Evolutionary conservation across 2,329 filamentous ascomycete species (phyloP), one percentile per base, ranked within the genome.

Genomic region (Teratosphaeria destructans): DNA sequence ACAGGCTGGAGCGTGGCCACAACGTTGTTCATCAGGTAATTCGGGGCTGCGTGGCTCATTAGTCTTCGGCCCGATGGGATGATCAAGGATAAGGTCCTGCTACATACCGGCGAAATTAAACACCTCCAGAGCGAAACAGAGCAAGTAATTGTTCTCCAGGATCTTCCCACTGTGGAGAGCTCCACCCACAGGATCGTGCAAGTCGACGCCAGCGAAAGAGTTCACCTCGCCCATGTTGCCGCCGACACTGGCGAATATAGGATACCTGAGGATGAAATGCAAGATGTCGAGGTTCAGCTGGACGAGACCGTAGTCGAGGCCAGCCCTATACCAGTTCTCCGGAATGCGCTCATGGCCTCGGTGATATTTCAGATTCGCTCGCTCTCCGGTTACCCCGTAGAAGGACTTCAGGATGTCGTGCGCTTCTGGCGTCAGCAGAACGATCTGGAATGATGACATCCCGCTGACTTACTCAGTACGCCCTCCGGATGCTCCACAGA

Each of bases 101-200:
- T 14, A 43, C 37, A 6, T n/a, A 43, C 37, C 37, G 52, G 69
- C 70, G 0, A 68, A 67, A 61, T 71, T 70, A 56, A 72, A 62
- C 10, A 72, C 56, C 37, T 73, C 54, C 26, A 72, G 62, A 3
- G 66, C 66, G 61, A 75, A 73, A 61, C 74, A 76, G 2, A 72
- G 62, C 1, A 75, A 67, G 57, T 73, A 73, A 66, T 75, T 73
- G 16, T 68, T 70, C 54, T 70, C 55, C 19, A 63, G 52, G 14
- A 70, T 62, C 23, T 61, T 60, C 6, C 52, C 54, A 2, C 43
- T 43, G 54, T 67, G 65, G 57, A 65, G 62, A 23, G 66, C 57
- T 12, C 67, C 66, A 12, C 66, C 70, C 10, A 72, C 73, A 5
- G 68, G 23, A 47, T 69, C 58, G 27, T 59, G 59, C 39, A 70